A percentile compares a stretch with the other conserved stretches of the same genome.
Conservation (phyloP, 768 basidiomycete species). For the Leccinum ochraceum region DNA sequence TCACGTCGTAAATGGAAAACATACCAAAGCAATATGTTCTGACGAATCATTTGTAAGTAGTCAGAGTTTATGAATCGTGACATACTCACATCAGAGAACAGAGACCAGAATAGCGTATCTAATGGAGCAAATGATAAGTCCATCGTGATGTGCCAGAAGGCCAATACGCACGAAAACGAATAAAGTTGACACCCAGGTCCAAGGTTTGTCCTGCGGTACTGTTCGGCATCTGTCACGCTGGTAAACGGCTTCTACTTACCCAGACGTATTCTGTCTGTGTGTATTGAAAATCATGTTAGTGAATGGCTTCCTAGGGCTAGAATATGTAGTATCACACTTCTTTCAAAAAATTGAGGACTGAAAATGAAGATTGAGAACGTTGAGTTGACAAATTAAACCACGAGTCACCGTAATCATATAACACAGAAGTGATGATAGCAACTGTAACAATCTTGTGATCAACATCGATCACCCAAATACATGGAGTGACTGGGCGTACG, state of each 20-base stretch:
- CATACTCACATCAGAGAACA: neutral
- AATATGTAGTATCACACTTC: neutral
- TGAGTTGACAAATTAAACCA: too few species aligned
- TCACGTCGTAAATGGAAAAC: too few species aligned
- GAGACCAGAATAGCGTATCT: neutral
- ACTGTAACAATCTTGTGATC: too few species aligned
- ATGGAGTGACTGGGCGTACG: too few species aligned
- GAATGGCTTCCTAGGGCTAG: neutral
- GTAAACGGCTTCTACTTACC: neutral
- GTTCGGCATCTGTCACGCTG: too few species aligned
- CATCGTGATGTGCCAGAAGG: too few species aligned
- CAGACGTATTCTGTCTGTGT: slow-evolving; percentile 7
- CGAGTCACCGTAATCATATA: too few species aligned
- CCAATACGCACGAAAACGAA: neutral
- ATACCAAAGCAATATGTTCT: too few species aligned
- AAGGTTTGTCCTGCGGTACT: neutral
- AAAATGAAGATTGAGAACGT: neutral
- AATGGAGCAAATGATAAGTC: too few species aligned
- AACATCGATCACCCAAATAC: too few species aligned
- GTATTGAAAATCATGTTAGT: neutral
- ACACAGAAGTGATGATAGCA: too few species aligned
- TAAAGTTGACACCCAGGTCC: slow-evolving; percentile 4
- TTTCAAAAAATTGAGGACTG: neutral
- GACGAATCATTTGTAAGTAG: too few species aligned
- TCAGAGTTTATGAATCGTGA: neutral